phyloP scores from a whole-genome alignment of 208 protist genomes.

The Trypanosoma congolense region DNA sequence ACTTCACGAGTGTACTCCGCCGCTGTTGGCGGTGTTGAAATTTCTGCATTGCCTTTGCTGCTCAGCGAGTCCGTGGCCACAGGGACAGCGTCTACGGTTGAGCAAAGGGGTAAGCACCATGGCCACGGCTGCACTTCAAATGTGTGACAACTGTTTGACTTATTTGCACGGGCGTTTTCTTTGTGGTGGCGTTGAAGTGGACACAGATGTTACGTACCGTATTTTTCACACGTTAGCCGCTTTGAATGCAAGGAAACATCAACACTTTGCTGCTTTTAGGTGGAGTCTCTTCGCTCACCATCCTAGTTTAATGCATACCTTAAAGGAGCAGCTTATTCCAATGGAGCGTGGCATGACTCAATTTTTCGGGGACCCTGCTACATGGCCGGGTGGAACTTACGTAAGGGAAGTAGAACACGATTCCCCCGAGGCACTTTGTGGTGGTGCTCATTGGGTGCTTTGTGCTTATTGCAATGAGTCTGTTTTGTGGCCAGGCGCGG shows the following conservation, averaged over 20 bases:
- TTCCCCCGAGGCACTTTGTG: not conserved
- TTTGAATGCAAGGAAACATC: not conserved
- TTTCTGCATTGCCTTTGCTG: constrained; percentile 2
- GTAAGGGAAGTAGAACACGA: not conserved
- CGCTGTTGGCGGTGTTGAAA: not conserved
- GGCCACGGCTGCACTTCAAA: not conserved
- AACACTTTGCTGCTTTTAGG: not conserved
- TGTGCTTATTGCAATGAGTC: constrained; percentile 9
- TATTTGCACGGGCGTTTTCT: not conserved
- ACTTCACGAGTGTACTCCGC: constrained; percentile 1
- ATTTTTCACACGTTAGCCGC: constrained; percentile 13
- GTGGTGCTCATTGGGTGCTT: constrained; percentile 14
- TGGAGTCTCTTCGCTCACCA: not conserved
- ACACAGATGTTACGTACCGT: constrained; percentile 3
- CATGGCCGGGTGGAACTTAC: not conserved
- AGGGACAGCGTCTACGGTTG: not conserved
- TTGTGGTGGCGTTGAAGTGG: not conserved
- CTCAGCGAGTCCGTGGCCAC: not conserved
- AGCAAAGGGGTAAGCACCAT: not conserved
- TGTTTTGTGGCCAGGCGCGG: constrained; percentile 4
- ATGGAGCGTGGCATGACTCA: not conserved
- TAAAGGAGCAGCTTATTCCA: not conserved
- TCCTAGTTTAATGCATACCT: not conserved
- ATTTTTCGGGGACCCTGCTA: not conserved
- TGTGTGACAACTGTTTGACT: constrained; percentile 13